Base-by-base conservation (phyloP, 345 rosid genomes). In the Melastoma malabathricum region DNA sequence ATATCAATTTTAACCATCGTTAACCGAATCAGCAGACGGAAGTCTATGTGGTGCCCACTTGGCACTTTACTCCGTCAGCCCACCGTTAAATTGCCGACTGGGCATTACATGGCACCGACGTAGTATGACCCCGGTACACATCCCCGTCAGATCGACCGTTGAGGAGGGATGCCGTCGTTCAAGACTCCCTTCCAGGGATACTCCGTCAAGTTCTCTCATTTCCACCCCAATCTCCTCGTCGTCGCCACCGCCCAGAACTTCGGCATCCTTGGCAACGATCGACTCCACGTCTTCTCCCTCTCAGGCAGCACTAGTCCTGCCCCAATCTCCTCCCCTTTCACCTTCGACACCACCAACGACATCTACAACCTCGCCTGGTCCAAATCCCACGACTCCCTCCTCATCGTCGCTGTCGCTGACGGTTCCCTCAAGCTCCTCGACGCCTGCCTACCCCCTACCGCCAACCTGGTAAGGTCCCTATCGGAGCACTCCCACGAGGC, bases 401-500 rank as follows among this genome's bases (percentile, higher is more conserved):
- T 92, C 50, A 61, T 87, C 41, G 90, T 96, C 34, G 96, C 86
- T 2, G 48, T 71, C 23, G 89, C 86, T 3, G 98, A 92, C 49
- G 95, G 96, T 51, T 87, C 96, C 55, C 75, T 92, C 50, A 87
- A 92, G 73, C 65, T 92, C 55, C 84, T 76, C 79, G 97, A 87
- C 62, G 65, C 77, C n/a, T 56, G 80, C 48, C 80, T 87, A 18
- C 86, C 95, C 13, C 88, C 97, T 0, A 60, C 80, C 0, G 66
- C 80, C 13, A 87, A 87, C 47, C 98, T 95, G 12, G 65, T 87
- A 49, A 72, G 93, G 15, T 87, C 95, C 17, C 68, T 87, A 58
- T 85, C 82, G 5, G 97, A 92, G 49, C 95, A 87, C 79, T 80
- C 76, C 19, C 98, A 96, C 59, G 97, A 92, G 71, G 93, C 82